A percentile compares a stretch with the other conserved stretches of the same genome.
phyloP scores from a whole-genome alignment of 192 early-diverging fungal genomes.

The Phycomyces nitens region DNA sequence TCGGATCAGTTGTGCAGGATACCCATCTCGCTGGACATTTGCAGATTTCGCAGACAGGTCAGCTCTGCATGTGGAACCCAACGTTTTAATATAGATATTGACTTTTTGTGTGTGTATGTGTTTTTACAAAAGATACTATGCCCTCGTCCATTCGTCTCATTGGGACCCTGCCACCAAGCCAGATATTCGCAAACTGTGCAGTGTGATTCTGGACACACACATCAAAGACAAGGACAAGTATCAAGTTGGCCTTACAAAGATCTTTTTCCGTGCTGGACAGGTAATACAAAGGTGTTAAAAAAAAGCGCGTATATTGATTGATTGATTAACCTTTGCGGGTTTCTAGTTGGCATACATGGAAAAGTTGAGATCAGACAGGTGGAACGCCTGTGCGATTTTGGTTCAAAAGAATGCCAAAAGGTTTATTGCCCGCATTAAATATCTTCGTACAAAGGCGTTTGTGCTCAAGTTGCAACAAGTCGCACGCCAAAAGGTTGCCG shows the following conservation, averaged over 20 bases:
- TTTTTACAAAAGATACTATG: slow-evolving; percentile 46
- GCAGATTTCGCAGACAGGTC: slow-evolving; percentile 84
- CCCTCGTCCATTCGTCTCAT: slow-evolving; percentile 48
- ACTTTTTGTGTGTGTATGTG: background rate
- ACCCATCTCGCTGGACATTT: slow-evolving; percentile 91
- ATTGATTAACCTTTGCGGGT: background rate
- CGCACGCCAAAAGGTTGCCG: slow-evolving; percentile 57
- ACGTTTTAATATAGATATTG: too few species aligned
- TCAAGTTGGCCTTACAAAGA: slow-evolving; percentile 92
- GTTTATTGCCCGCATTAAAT: slow-evolving; percentile 60
- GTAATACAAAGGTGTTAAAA: slow-evolving; percentile 21
- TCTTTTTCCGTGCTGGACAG: slow-evolving; percentile 98
- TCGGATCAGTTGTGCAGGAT: slow-evolving; percentile 97
- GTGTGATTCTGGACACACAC: slow-evolving; percentile 54
- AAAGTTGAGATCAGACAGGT: slow-evolving; percentile 80
- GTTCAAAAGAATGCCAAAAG: slow-evolving; percentile 87
- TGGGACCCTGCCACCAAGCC: slow-evolving; percentile 41
- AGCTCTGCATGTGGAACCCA: too few species aligned
- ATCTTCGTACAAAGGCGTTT: slow-evolving; percentile 47
- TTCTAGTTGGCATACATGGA: slow-evolving; percentile 71
- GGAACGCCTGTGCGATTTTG: slow-evolving; percentile 78
- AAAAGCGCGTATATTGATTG: too few species aligned
- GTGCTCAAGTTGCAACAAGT: slow-evolving; percentile 66
- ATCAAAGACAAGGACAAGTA: slow-evolving; percentile 85
- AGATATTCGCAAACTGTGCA: slow-evolving; percentile 57